phyloP scores from a whole-genome alignment of 805 yeast genomes.

The Kodamaea leandrae region DNA sequence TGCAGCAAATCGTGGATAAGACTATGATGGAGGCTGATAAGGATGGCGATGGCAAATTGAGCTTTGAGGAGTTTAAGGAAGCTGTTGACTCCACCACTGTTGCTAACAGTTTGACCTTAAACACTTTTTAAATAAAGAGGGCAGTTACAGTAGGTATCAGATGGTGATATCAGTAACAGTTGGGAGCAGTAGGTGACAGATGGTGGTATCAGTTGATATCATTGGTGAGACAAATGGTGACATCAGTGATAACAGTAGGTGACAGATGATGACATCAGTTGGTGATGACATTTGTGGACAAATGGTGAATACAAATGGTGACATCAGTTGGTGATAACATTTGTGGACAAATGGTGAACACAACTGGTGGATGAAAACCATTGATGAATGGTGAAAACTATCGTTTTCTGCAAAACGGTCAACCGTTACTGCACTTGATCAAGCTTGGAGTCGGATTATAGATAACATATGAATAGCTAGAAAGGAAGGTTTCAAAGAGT shows the following conservation, averaged over 20 bases:
- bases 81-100: conserved; percentile 60
- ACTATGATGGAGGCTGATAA: conserved; percentile 89
- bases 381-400: no score
- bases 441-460: no score
- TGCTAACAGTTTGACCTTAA: conserved; percentile 58
- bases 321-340: neutral
- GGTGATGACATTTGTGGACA: no score
- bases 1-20: conserved; percentile 96
- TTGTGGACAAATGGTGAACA: no score
- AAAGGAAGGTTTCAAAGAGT: no score
- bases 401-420: no score
- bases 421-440: no score
- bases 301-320: no score
- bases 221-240: neutral
- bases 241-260: neutral
- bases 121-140: conserved; percentile 31
- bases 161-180: neutral
- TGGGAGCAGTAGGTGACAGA: neutral
- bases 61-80: conserved; percentile 80
- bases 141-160: neutral
- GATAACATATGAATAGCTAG: no score
- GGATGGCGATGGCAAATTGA: conserved; percentile 83
- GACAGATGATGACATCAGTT: neutral
- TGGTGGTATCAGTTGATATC: no score
- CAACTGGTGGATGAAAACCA: no score